These are phyloP conservation scores for Dactylellina sp. DNA, from an alignment of 2,329 filamentous ascomycete genomes.

Conservation along the genomic window DNA sequence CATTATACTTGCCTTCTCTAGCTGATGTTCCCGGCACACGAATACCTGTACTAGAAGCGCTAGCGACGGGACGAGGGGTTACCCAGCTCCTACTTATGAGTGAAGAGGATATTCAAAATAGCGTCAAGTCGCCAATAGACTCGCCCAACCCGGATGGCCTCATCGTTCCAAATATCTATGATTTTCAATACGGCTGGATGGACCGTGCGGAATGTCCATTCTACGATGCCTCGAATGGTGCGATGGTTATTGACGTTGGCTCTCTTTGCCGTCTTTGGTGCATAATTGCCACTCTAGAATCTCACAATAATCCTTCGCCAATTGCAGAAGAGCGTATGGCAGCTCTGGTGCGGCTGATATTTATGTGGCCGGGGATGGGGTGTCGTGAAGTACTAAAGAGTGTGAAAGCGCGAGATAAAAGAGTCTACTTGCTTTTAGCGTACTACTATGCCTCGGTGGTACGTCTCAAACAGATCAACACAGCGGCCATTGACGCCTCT, in stretches of 20 bases:
- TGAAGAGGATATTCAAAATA: background rate
- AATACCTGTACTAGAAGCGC: slow-evolving; percentile 31
- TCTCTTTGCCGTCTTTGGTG: slow-evolving; percentile 22
- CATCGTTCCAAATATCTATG: slow-evolving; percentile 22
- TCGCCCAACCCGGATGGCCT: background rate
- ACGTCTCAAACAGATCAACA: slow-evolving; percentile 26
- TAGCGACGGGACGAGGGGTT: slow-evolving; percentile 58
- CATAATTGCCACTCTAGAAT: slow-evolving; percentile 27
- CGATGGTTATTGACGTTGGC: slow-evolving; percentile 33
- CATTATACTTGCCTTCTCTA: slow-evolving; percentile 10
- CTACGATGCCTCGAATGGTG: slow-evolving; percentile 11
- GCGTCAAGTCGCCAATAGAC: background rate
- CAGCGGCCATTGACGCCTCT: background rate
- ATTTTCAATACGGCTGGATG: slow-evolving; percentile 17
- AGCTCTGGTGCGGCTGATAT: slow-evolving; percentile 30
- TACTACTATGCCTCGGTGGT: slow-evolving; percentile 39
- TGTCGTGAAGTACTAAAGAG: slow-evolving; percentile 29
- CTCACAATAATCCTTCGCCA: background rate
- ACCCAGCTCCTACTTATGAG: slow-evolving; percentile 6
- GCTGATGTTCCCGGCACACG: background rate
- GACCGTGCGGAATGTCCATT: slow-evolving; percentile 25
- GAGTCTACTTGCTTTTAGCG: slow-evolving; percentile 39
- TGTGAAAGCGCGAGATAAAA: slow-evolving; percentile 22
- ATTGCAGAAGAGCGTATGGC: slow-evolving; percentile 5
- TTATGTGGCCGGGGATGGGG: slow-evolving; percentile 32